Base-by-base conservation (phyloP, 306 rosid species). In the Cajanus cajan region DNA sequence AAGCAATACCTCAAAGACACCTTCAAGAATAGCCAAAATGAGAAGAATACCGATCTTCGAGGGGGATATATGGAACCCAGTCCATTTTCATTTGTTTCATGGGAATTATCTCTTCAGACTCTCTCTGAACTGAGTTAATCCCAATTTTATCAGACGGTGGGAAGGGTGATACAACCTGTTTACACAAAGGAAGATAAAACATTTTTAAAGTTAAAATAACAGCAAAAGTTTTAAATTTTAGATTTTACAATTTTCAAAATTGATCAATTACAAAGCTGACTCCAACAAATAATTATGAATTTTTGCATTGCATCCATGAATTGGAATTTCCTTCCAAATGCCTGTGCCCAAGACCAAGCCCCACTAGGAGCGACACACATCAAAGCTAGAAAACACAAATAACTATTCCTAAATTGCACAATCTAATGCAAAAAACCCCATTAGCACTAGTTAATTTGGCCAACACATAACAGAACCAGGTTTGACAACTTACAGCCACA, bases 21-120 rank as follows among this genome's bases (percentile, higher is more conserved):
- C 18, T 19, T 11, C 11, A 48, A 76, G n/a, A 39, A n/a, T 41
- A 24, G 58, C 55, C 61, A 50, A 8, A 41, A 37, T 12, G 45
- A 22, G 51, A 74, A 24, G 21, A 72, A 67, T 85, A 85, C 85
- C 85, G 44, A 51, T 82, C 51, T 76, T 82, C 96, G 0, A 87
- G 31, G 37, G 96, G 96, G 84, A 92, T 86, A 81, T 87, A 92
- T 5, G 96, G 97, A 76, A 92, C 84, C 97, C 96, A 92, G 58
- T 86, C 97, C 97, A 92, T 92, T 81, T 92, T 92, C 97, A 92
- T 92, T 82, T 87, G 90, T 71, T 88, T 92, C 97, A 92, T 90
- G 74, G 97, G 97, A 55, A 92, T 78, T 25, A 90, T 89, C 82
- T 90, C 96, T 82, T 92, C 93, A 8, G 82, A 83, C 80, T 90